phyloP scores from a whole-genome alignment of 805 yeast genomes.

The Schizosaccharomyces japonicus region DNA sequence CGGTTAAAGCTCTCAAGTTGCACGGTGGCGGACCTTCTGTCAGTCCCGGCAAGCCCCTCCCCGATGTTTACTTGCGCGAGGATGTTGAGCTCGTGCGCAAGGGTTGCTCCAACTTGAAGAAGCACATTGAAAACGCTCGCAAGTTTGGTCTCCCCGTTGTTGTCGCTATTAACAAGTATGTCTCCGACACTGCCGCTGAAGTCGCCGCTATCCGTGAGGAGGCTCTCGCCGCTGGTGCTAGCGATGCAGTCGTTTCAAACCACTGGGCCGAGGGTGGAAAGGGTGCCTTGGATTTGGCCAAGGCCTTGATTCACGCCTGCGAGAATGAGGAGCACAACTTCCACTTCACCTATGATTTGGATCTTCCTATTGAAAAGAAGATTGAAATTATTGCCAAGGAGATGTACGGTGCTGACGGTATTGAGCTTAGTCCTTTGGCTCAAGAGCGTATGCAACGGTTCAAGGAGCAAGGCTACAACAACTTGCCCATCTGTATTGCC shows the following conservation, averaged over 20 bases:
- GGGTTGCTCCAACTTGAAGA: conserved; percentile 73
- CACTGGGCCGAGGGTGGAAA: conserved; percentile 93
- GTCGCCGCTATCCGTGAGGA: conserved; percentile 56
- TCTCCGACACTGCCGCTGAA: conserved; percentile 60
- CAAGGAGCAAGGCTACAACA: conserved; percentile 67
- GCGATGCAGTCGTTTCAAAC: conserved; percentile 67
- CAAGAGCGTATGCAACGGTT: conserved; percentile 57
- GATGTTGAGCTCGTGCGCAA: conserved; percentile 50
- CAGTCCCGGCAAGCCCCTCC: conserved; percentile 73
- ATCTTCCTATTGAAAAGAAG: conserved; percentile 52
- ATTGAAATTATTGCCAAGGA: conserved; percentile 52
- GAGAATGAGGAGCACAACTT: conserved; percentile 24
- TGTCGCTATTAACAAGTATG: conserved; percentile 78
- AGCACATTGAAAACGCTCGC: conserved; percentile 70
- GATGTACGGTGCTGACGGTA: conserved; percentile 80
- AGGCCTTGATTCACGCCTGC: conserved; percentile 52
- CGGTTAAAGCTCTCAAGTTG: conserved; percentile 84
- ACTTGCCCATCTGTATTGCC: conserved; percentile 87
- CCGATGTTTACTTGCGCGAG: conserved; percentile 58
- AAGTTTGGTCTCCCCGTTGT: conserved; percentile 77
- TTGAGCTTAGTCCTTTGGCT: conserved; percentile 67
- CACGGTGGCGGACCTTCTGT: conserved; percentile 97
- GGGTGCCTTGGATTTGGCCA: conserved; percentile 68
- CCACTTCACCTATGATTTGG: conserved; percentile 44
- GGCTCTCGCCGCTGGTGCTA: conserved; percentile 77